phyloP scores from a whole-genome alignment of 176 grass and related monocot genomes.

The Rhipidocladum racemiflorum region DNA sequence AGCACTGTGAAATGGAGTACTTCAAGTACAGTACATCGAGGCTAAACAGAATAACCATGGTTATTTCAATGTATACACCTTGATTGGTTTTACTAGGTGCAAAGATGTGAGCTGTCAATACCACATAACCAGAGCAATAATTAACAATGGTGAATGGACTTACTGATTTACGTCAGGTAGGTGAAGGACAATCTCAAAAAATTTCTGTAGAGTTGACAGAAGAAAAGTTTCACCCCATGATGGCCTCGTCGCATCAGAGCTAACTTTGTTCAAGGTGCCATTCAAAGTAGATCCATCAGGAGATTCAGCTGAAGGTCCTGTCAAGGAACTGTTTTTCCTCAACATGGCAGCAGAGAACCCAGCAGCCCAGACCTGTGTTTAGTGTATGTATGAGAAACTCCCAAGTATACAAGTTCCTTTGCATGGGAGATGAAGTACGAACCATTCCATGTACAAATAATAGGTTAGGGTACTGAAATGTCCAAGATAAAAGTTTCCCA shows the following conservation, averaged over 20 bases:
- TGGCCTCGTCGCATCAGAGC: conserved; percentile 23
- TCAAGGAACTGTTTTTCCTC: conserved; percentile 64
- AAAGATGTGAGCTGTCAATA: conserved; percentile 12
- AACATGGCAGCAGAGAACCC: conserved; percentile 87
- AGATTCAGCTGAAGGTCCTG: conserved; percentile 40
- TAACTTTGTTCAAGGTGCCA: conserved; percentile 44
- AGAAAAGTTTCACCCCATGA: conserved; percentile 70
- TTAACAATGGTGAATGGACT: conserved; percentile 24
- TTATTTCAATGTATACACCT: background rate
- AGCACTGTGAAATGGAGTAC: background rate
- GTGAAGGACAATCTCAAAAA: conserved; percentile 62
- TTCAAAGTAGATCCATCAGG: conserved; percentile 41
- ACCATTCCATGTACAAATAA: background rate
- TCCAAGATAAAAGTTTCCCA: background rate
- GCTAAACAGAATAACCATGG: background rate
- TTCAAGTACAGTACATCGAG: background rate
- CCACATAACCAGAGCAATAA: background rate
- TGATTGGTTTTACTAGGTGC: background rate
- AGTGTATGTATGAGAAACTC: conserved; percentile 41
- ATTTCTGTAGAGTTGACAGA: conserved; percentile 61
- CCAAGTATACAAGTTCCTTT: conserved; percentile 5
- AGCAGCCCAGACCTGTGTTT: conserved; percentile 86
- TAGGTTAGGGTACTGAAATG: background rate
- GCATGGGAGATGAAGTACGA: background rate
- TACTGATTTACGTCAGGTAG: conserved; percentile 80